These are phyloP conservation scores for Sarcomyxa edulis DNA, from an alignment of 768 basidiomycete species.

Conservation along the genomic window DNA sequence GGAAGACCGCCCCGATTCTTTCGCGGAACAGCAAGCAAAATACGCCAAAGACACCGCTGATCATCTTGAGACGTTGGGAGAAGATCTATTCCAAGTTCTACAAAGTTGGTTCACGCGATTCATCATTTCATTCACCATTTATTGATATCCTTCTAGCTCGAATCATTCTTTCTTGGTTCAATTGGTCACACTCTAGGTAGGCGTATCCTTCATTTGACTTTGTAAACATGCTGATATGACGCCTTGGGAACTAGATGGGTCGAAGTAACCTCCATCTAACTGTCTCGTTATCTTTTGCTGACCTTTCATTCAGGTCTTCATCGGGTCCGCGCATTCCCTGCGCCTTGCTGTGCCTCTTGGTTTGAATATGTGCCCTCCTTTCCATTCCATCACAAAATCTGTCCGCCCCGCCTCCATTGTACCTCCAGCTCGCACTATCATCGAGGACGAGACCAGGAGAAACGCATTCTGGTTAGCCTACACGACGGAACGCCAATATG, in stretches of 20 bases:
- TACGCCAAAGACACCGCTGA: constrained; percentile 48
- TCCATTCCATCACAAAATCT: constrained; percentile 58
- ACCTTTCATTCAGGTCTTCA: constrained; percentile 44
- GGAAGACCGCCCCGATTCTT: constrained; percentile 48
- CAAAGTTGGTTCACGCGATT: constrained; percentile 54
- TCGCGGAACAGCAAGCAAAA: constrained; percentile 61
- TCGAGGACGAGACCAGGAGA: constrained; percentile 68
- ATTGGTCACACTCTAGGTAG: constrained; percentile 68
- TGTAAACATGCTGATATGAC: constrained; percentile 8
- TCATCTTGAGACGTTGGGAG: constrained; percentile 41
- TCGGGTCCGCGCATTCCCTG: constrained; percentile 50
- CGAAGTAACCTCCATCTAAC: constrained; percentile 37
- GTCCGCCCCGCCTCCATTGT: constrained; percentile 55
- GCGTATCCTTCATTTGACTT: constrained; percentile 8
- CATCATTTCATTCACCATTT: constrained; percentile 1
- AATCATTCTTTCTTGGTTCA: constrained; percentile 65
- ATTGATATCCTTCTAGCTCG: constrained; percentile 35
- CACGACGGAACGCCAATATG: constrained; percentile 60
- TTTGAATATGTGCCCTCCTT: constrained; percentile 62
- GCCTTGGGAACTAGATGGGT: constrained; percentile 51
- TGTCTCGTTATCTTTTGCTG: constrained; percentile 4
- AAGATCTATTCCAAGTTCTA: constrained; percentile 50
- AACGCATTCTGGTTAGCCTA: constrained; percentile 76
- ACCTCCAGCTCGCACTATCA: constrained; percentile 49
- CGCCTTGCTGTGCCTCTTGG: constrained; percentile 61